These are phyloP conservation scores for Thelephora ganbajun DNA, from an alignment of 768 basidiomycete genomes.

Conservation along the genomic window DNA sequence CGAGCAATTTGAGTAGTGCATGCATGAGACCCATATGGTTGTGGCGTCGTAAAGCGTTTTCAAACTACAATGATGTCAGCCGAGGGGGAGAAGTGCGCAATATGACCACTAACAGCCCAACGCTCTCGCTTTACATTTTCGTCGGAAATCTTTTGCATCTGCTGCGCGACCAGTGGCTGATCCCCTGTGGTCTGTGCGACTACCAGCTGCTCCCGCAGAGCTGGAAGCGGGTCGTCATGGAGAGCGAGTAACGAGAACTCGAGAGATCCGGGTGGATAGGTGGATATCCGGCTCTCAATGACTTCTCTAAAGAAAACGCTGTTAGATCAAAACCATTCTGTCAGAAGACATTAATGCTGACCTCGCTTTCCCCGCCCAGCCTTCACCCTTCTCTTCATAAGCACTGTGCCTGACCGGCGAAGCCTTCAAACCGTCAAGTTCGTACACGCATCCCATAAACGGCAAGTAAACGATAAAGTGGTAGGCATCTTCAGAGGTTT, in stretches of 20 bases:
- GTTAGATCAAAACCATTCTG: slow-evolving; percentile 2
- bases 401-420: slow-evolving; percentile 72
- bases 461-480: slow-evolving; percentile 95
- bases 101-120: slow-evolving; percentile 57
- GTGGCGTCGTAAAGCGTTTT: slow-evolving; percentile 76
- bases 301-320: slow-evolving; percentile 40
- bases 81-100: slow-evolving; percentile 2
- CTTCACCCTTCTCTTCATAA: slow-evolving; percentile 53
- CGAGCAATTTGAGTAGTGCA: slow-evolving; percentile 56
- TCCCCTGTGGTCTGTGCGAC: slow-evolving; percentile 26
- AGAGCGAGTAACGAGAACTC: slow-evolving; percentile 89
- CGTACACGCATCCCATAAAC: slow-evolving; percentile 70
- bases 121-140: slow-evolving; percentile 66
- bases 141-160: slow-evolving; percentile 40
- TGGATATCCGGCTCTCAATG: slow-evolving; percentile 79
- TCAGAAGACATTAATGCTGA: slow-evolving; percentile 18
- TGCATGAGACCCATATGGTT: slow-evolving; percentile 79
- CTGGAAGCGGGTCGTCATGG: slow-evolving; percentile 66
- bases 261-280: slow-evolving; percentile 78
- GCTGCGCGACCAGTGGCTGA: slow-evolving; percentile 26
- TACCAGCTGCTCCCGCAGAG: slow-evolving; percentile 45
- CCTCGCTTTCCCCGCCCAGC: slow-evolving; percentile 77
- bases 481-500: slow-evolving; percentile 69
- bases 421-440: slow-evolving; percentile 82
- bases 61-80: slow-evolving; percentile 38